Evolutionary conservation across 2,329 filamentous ascomycete species (phyloP), one percentile per base, ranked within the genome.

Genomic region (Rhexocercosporidium sp.): DNA sequence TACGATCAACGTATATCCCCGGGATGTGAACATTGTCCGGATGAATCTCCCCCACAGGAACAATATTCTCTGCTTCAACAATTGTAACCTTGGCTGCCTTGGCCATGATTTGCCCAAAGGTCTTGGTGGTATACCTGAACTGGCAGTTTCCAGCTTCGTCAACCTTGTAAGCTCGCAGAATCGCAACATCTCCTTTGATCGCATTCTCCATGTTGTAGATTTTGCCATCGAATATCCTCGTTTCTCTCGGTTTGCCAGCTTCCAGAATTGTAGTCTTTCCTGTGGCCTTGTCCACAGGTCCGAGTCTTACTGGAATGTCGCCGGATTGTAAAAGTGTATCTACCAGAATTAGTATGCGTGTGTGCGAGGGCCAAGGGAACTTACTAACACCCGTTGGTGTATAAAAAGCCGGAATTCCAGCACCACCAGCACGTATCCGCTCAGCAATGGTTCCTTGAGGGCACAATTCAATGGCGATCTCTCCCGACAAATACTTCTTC

Each of bases 51-150:
- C 93, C 93, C 1, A 88, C 79, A 2, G 90, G 88, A 62, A 96
- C 93, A 67, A 96, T 93, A 70, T 95, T 85, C 75, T 96, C 93
- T 1, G 93, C 93, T 77, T 96, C 93, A 44, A 96, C 92, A 47
- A 96, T 94, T 29, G 92, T 90, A 46, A 92, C 75, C 57, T 85
- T 87, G 0, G 92, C 93, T 0, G 92, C 92, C 80, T 95, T 94
- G 67, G 91, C 93, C 91, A 94, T 93, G 69, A 92, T 85, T 6
- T 88, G 86, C 1, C 88, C 90, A 70, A 93, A 94, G 0, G 90
- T 88, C 77, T 92, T 92, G 37, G 91, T 93, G 0, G 91, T 91
- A 78, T 79, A 91, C 77, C 91, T 84, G 82, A 96, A 96, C 46
- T 92, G 85, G 76, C 91, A 93, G 79, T 95, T 95, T 14, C 92